phyloP scores from a whole-genome alignment of 805 yeast species.

The Teunomyces pallodes region DNA sequence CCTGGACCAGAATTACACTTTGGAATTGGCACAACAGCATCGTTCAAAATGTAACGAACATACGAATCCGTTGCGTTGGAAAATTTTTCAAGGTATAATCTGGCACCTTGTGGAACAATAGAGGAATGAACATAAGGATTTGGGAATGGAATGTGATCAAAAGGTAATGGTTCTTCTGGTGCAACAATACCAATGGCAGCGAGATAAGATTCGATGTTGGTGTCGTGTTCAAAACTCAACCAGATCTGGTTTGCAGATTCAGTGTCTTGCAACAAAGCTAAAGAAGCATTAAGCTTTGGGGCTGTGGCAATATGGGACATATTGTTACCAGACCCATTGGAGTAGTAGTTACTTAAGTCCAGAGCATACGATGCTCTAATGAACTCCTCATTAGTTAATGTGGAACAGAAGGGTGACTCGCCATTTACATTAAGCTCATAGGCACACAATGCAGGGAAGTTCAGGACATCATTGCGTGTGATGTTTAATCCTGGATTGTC shows the following conservation, averaged over 20 bases:
- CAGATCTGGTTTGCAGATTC: slow-evolving; percentile 51
- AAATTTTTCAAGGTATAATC: slow-evolving; percentile 37
- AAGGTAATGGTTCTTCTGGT: slow-evolving; percentile 42
- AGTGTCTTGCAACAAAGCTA: slow-evolving; percentile 46
- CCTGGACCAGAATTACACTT: slow-evolving; percentile 40
- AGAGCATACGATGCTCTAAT: slow-evolving; percentile 57
- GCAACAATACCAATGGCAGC: slow-evolving; percentile 62
- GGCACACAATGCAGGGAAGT: slow-evolving; percentile 63
- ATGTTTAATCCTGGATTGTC: slow-evolving; percentile 55
- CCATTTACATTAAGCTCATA: slow-evolving; percentile 74
- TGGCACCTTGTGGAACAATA: slow-evolving; percentile 41
- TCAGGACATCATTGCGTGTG: slow-evolving; percentile 49
- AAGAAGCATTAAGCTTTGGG: slow-evolving; percentile 47
- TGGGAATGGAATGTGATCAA: slow-evolving; percentile 46
- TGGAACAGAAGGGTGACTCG: slow-evolving; percentile 60
- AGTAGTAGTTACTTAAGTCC: slow-evolving; percentile 60
- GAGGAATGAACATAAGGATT: slow-evolving; percentile 44
- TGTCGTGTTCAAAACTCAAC: slow-evolving; percentile 75
- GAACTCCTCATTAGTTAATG: slow-evolving; percentile 68
- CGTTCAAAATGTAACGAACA: slow-evolving; percentile 39
- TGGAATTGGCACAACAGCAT: slow-evolving; percentile 37
- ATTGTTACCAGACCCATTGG: slow-evolving; percentile 62
- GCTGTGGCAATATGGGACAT: slow-evolving; percentile 59
- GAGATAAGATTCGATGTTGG: slow-evolving; percentile 58
- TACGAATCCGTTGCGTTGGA: slow-evolving; percentile 27